Evolutionary conservation across 1,284 basidiomycete species (phyloP).

Genomic region (Moesziomyces sp.): DNA sequence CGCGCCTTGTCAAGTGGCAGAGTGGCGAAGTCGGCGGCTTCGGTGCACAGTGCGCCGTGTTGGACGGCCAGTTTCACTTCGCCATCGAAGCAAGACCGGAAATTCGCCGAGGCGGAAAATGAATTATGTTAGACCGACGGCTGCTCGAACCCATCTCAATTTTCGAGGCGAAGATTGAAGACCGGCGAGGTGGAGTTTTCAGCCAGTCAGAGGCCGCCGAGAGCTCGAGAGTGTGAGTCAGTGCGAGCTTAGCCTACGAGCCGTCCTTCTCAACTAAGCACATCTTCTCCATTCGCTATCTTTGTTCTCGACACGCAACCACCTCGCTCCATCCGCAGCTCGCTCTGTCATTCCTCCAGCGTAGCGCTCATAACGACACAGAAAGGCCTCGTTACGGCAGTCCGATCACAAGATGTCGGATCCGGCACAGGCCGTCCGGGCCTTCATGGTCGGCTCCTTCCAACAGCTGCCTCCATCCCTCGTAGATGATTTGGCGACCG

Average conservation of each 20-base stretch:
- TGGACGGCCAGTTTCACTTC: background rate
- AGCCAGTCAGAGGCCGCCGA: background rate
- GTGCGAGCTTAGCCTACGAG: background rate
- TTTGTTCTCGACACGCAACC: background rate
- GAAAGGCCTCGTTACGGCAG: background rate
- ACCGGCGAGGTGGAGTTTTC: constrained; percentile 5
- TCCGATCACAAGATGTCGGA: constrained; percentile 23
- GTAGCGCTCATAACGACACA: background rate
- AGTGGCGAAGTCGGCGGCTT: too few species aligned
- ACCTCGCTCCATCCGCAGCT: background rate
- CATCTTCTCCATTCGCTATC: background rate
- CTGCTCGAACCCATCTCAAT: background rate
- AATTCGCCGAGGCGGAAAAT: constrained; percentile 7
- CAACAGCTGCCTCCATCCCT: constrained; percentile 49
- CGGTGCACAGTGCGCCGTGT: constrained; percentile 2
- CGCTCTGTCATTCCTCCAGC: too few species aligned
- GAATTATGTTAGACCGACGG: background rate
- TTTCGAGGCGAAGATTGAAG: background rate
- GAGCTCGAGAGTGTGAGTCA: constrained; percentile 4
- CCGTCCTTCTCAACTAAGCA: constrained; percentile 11
- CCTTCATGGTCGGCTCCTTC: constrained; percentile 53
- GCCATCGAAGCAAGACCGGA: background rate
- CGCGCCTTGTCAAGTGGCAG: background rate
- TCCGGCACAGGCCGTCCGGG: constrained; percentile 42
- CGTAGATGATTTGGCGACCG: constrained; percentile 37